A percentile compares a stretch with the other conserved stretches of the same genome.
Evolutionary conservation across 1,139 yeast species (phyloP).

Genomic region (Tardiomyces digboiensis): DNA sequence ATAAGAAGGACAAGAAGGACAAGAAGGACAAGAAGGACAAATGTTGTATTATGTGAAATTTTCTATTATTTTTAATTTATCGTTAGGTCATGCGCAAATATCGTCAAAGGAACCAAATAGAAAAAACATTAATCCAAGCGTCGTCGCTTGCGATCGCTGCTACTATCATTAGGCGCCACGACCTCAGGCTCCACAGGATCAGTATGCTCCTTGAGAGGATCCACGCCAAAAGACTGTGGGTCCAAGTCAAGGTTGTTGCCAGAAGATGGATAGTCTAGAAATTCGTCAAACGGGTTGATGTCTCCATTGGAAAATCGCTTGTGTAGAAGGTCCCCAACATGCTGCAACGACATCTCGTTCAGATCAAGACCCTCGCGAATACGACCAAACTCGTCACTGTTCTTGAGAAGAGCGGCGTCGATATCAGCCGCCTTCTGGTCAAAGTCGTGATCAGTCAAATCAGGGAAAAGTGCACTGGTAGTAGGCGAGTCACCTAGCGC

Average conservation of each 20-base stretch:
- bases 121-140: background rate
- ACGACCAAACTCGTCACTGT: constrained; percentile 17
- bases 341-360: constrained; percentile 24
- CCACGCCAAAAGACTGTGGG: background rate
- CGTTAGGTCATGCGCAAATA: background rate
- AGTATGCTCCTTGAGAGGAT: background rate
- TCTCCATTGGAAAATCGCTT: background rate
- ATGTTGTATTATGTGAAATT: constrained; percentile 12
- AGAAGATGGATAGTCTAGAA: background rate
- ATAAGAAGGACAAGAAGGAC: too few species aligned
- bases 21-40: constrained; percentile 14
- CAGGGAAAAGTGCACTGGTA: background rate
- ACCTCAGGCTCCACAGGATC: background rate
- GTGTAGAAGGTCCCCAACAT: constrained; percentile 27
- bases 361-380: constrained; percentile 19
- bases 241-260: background rate
- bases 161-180: background rate
- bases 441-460: constrained; percentile 1
- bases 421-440: background rate
- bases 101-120: too few species aligned
- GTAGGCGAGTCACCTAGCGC: constrained; percentile 4
- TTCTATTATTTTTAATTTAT: background rate
- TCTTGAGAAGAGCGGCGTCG: constrained; percentile 6
- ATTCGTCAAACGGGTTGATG: background rate
- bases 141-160: background rate